A percentile compares a stretch with the other conserved stretches of the same genome.
These are phyloP conservation scores for Spathaspora gorwiae DNA, from an alignment of 805 yeast species.

Conservation along the genomic window DNA sequence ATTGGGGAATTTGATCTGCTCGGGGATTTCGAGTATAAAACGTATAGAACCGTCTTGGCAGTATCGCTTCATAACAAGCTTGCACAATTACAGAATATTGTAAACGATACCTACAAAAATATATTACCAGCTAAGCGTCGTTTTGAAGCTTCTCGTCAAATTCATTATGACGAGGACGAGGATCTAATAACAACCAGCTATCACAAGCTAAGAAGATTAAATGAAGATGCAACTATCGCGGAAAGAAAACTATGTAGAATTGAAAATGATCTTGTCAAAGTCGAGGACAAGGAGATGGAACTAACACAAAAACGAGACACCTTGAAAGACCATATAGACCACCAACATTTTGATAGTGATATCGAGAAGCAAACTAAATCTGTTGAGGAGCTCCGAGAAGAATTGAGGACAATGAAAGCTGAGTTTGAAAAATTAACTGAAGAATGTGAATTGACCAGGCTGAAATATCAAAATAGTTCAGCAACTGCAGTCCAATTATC, in stretches of 20 bases:
- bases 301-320: constrained; percentile 10
- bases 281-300: constrained; percentile 13
- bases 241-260: constrained; percentile 30
- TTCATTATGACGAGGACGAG: constrained; percentile 29
- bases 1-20: constrained; percentile 7
- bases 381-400: constrained; percentile 21
- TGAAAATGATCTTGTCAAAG: constrained; percentile 24
- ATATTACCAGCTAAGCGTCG: constrained; percentile 19
- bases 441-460: constrained; percentile 27
- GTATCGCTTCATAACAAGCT: constrained; percentile 20
- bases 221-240: constrained; percentile 28
- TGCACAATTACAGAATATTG: constrained; percentile 14
- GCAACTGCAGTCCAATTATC: constrained; percentile 29
- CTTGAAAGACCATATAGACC: constrained; percentile 6
- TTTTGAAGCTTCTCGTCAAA: constrained; percentile 28
- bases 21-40: constrained; percentile 19
- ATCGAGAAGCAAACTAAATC: constrained; percentile 3
- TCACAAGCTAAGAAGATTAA: constrained; percentile 26
- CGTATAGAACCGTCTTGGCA: constrained; percentile 26
- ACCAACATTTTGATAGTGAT: background rate
- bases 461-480: constrained; percentile 31
- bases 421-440: constrained; percentile 22
- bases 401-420: constrained; percentile 16
- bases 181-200: constrained; percentile 28
- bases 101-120: constrained; percentile 9